A percentile compares a stretch with the other conserved stretches of the same genome.
phyloP scores from a whole-genome alignment of 345 rosid genomes.

The Moricandia moricandioides region DNA sequence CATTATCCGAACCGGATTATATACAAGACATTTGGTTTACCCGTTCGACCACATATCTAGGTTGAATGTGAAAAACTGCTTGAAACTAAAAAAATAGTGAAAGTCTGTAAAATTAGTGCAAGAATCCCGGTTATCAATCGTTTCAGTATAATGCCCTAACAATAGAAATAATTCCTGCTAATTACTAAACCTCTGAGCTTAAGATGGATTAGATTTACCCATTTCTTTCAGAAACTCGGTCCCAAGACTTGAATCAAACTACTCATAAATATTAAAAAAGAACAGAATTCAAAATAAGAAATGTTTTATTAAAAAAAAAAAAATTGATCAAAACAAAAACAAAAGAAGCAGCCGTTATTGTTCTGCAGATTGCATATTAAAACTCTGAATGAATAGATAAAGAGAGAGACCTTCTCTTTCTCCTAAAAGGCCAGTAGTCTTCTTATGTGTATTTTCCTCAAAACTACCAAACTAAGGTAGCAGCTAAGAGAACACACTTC shows the following conservation, averaged over 20 bases:
- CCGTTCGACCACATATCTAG: too few relatives aligned
- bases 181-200: not conserved
- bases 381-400: constrained; percentile 14
- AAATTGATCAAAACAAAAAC: not conserved
- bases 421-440: not conserved
- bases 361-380: constrained; percentile 8
- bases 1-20: too few relatives aligned
- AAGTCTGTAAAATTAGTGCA: too few relatives aligned
- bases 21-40: too few relatives aligned
- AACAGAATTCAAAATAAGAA: not conserved
- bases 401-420: constrained; percentile 10
- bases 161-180: not conserved
- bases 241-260: not conserved
- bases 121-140: too few relatives aligned
- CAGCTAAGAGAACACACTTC: constrained; percentile 35
- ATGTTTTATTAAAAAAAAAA: too few relatives aligned
- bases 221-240: not conserved
- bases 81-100: too few relatives aligned
- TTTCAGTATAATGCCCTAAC: not conserved
- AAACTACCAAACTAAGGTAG: constrained; percentile 36
- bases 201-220: not conserved
- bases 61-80: too few relatives aligned
- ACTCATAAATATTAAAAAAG: not conserved
- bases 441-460: constrained; percentile 34
- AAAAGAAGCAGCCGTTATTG: constrained; percentile 13